Percentiles rank a stretch among this genome's conserved stretches.
Conservation (phyloP, 208 protist species). For the Acanthamoeba triangularis region DNA sequence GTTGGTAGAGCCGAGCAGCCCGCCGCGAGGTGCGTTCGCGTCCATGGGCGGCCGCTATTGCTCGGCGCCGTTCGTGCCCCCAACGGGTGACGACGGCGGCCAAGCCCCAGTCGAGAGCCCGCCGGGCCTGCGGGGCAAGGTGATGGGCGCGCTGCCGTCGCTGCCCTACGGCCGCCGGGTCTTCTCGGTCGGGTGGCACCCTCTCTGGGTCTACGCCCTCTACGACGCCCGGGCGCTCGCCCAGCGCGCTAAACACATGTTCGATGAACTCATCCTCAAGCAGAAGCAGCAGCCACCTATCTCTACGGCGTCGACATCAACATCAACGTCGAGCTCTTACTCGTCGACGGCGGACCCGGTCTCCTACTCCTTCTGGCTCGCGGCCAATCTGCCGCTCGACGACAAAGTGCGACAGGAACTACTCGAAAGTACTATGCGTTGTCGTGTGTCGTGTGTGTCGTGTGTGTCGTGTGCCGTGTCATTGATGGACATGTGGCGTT, state of each 20-base stretch:
- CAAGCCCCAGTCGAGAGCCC: not conserved
- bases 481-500: not conserved
- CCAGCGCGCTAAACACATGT: conserved; percentile 1
- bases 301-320: not conserved
- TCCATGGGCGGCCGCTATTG: conserved; percentile 1
- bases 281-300: not conserved
- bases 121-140: not conserved
- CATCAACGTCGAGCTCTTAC: not conserved
- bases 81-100: not conserved
- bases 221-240: not conserved
- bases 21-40: not conserved
- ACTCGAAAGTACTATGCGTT: conserved; percentile 35
- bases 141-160: conserved; percentile 28
- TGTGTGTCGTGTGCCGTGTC: not conserved
- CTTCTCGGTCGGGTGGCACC: conserved; percentile 28
- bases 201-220: conserved; percentile 44
- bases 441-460: not conserved
- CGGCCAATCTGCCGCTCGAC: conserved; percentile 55
- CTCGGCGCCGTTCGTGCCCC: not conserved
- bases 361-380: conserved; percentile 66
- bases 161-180: not conserved
- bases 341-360: not conserved
- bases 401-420: conserved; percentile 49
- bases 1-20: not conserved
- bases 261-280: conserved; percentile 15